These are phyloP conservation scores for Malus orientalis DNA, from an alignment of 306 rosid species.

Conservation along the genomic window DNA sequence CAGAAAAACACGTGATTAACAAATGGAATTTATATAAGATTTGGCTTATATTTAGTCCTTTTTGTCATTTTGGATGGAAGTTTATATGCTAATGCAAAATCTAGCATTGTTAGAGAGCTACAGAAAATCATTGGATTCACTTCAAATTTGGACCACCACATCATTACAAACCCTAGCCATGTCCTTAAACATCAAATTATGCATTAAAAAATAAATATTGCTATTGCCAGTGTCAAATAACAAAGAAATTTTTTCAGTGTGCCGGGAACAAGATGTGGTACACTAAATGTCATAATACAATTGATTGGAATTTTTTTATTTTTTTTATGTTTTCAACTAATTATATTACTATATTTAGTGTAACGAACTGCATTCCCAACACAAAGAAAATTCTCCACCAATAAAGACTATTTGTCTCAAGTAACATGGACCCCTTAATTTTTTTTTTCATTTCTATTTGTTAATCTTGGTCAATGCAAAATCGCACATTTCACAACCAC, in stretches of 20 bases:
- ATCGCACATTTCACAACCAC: conserved; percentile 11
- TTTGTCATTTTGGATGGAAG: conserved; percentile 3
- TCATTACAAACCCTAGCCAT: conserved; percentile 11
- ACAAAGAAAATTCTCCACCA: no score
- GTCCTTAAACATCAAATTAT: neutral
- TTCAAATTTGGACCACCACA: conserved; percentile 5
- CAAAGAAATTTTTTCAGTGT: no score
- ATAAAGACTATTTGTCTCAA: neutral
- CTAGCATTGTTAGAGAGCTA: neutral
- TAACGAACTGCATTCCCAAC: no score
- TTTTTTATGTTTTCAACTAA: no score
- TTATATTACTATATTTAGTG: no score
- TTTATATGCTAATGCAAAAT: neutral
- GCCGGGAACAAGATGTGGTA: no score
- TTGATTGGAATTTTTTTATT: no score
- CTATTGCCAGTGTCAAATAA: neutral
- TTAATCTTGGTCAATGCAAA: neutral
- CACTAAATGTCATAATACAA: no score
- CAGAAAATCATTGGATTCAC: neutral
- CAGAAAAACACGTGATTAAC: conserved; percentile 13
- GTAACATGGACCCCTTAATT: neutral
- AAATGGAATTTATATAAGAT: neutral
- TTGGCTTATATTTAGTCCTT: neutral
- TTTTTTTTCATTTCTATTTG: neutral
- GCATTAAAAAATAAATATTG: neutral